A percentile compares a stretch with the other conserved stretches of the same genome.
Conservation (phyloP, 768 basidiomycete genomes). For the Russula abietina region DNA sequence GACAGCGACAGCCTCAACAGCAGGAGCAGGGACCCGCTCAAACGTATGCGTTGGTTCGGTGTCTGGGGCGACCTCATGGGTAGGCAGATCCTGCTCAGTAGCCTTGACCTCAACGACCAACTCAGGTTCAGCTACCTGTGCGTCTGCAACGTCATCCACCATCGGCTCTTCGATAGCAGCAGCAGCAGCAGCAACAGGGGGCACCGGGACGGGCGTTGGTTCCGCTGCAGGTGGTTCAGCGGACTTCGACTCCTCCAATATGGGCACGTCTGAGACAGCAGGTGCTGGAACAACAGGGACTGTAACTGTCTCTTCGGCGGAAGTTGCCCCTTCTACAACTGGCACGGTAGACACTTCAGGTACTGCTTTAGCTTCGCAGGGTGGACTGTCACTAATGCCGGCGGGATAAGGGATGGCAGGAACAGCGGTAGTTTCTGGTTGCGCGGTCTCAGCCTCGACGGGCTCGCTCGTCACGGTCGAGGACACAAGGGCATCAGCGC, state of each 20-base stretch:
- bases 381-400: constrained; percentile 17
- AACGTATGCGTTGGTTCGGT: neutral
- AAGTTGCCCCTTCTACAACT: neutral
- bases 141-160: neutral
- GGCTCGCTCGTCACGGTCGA: constrained; percentile 33
- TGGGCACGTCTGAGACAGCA: neutral
- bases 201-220: neutral
- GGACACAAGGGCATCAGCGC: constrained; percentile 17
- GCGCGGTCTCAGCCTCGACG: constrained; percentile 22
- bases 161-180: neutral
- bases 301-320: neutral
- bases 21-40: neutral
- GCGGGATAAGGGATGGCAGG: neutral
- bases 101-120: neutral
- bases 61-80: neutral
- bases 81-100: neutral
- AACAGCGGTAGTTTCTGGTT: neutral
- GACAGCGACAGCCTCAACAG: neutral
- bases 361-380: constrained; percentile 29
- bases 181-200: neutral
- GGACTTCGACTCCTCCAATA: neutral
- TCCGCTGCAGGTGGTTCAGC: neutral
- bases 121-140: neutral
- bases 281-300: neutral
- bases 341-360: neutral